These are phyloP conservation scores for Eragrostis nindensis DNA, from an alignment of 176 grass and related monocot species.

Conservation along the genomic window DNA sequence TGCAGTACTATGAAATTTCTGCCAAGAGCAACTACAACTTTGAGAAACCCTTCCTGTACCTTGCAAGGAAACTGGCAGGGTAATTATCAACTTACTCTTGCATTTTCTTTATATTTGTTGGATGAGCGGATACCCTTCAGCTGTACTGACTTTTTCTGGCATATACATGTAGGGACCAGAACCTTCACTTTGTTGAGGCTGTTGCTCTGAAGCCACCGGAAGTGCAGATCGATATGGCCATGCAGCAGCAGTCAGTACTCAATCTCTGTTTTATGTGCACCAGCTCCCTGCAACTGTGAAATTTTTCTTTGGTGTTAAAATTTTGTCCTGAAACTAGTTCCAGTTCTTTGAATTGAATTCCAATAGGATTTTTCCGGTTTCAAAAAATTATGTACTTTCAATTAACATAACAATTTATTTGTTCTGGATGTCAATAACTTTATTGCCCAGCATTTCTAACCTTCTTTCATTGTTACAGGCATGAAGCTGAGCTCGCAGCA, in stretches of 20 bases:
- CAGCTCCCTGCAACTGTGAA: background rate
- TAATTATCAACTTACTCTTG: constrained; percentile 27
- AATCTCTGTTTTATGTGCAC: background rate
- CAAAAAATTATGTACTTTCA: background rate
- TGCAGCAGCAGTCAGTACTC: constrained; percentile 65
- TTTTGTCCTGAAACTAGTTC: background rate
- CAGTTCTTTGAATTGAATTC: background rate
- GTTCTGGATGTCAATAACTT: too few relatives aligned
- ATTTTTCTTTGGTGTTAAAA: background rate
- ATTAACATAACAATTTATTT: background rate
- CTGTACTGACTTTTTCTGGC: constrained; percentile 7
- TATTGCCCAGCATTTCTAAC: background rate
- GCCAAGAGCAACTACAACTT: constrained; percentile 92
- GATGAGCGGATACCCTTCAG: background rate
- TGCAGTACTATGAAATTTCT: constrained; percentile 84
- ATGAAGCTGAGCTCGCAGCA: constrained; percentile 53
- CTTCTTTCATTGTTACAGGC: constrained; percentile 34
- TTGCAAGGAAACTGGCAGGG: constrained; percentile 72
- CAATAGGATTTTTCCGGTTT: background rate
- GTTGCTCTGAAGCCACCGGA: constrained; percentile 76
- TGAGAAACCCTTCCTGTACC: constrained; percentile 77
- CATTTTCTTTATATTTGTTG: background rate
- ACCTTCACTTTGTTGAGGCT: constrained; percentile 73
- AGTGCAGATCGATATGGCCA: constrained; percentile 67
- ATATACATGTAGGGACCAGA: constrained; percentile 41